Percentiles rank a stretch among this genome's conserved stretches.
These are phyloP conservation scores for Tanacetum coccineum DNA, from an alignment of 129 eudicot genomes.

Conservation along the genomic window DNA sequence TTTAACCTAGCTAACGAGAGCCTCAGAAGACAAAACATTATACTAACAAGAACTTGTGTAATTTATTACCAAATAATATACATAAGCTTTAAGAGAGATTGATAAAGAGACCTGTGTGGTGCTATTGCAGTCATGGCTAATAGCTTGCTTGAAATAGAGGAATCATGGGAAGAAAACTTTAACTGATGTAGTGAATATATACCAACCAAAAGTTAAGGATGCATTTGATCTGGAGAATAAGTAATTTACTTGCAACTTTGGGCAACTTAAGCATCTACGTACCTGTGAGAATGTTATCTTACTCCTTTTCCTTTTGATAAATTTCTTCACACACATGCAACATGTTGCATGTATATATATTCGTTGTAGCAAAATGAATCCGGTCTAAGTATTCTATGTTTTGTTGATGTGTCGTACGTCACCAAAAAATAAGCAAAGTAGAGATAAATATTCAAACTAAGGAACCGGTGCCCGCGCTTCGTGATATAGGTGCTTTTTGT, in stretches of 20 bases:
- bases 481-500: too few species aligned
- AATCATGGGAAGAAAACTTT: background rate
- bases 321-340: too few species aligned
- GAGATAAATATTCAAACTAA: too few species aligned
- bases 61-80: background rate
- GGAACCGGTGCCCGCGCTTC: too few species aligned
- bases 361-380: too few species aligned
- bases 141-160: slow-evolving; percentile 12
- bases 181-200: slow-evolving; percentile 2
- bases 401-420: too few species aligned
- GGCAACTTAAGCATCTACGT: slow-evolving; percentile 14
- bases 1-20: too few species aligned
- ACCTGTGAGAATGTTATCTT: background rate
- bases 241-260: slow-evolving; percentile 27
- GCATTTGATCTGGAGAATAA: slow-evolving; percentile 20
- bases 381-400: too few species aligned
- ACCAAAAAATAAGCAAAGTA: too few species aligned
- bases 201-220: slow-evolving; percentile 7
- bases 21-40: too few species aligned
- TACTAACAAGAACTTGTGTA: background rate
- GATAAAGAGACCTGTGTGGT: slow-evolving; percentile 20
- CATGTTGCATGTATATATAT: too few species aligned
- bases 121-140: background rate
- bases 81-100: background rate
- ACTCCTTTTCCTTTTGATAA: background rate